Base-by-base conservation (phyloP, 805 yeast genomes). In the Kodamaea fukazawae region DNA sequence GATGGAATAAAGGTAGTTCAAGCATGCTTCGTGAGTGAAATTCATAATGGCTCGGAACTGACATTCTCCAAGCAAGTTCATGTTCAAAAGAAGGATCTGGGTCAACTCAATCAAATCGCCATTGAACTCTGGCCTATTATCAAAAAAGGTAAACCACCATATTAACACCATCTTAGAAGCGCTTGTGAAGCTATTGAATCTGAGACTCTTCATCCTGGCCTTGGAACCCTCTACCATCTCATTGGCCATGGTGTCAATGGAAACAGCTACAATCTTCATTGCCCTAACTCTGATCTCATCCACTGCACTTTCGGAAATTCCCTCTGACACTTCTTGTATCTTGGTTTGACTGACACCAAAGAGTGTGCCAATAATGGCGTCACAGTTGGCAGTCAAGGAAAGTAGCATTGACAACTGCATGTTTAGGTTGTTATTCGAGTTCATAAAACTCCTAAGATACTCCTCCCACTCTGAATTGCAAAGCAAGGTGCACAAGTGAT, bases 1-100 rank as follows among this genome's bases (percentile, higher is more conserved):
- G 6, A 38, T 22, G 3, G 17, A 13, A 15, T 38, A 6, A 13
- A 25, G 18, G 17, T 43, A 43, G n/a, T 13, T 22, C 11, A 25
- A 11, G 16, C 38, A 53, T 2, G 49, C 35, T n/a, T 51, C 49
- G 40, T 33, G 45, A 16, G 56, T 41, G 43, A 46, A 50, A 2
- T 44, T 42, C 7, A 51, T 33, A 3, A 50, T 42, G n/a, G 18
- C 12, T 11, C 38, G 10, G 27, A 49, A 46, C 11, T 40, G 29
- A n/a, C 35, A 17, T 14, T 10, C 25, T 8, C 22, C 12, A 29
- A 18, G 29, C 41, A 48, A 12, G 32, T 50, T 47, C 12, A 46
- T 25, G 27, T 43, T 43, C 6, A 38, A 12, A 20, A 28, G 12
- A 7, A 37, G 12, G 8, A 26, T 32, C 12, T 29, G 32, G 1